A percentile compares a stretch with the other conserved stretches of the same genome.
These are phyloP conservation scores for Oryza glaberrima DNA, from an alignment of 176 grass and related monocot species.

Conservation along the genomic window DNA sequence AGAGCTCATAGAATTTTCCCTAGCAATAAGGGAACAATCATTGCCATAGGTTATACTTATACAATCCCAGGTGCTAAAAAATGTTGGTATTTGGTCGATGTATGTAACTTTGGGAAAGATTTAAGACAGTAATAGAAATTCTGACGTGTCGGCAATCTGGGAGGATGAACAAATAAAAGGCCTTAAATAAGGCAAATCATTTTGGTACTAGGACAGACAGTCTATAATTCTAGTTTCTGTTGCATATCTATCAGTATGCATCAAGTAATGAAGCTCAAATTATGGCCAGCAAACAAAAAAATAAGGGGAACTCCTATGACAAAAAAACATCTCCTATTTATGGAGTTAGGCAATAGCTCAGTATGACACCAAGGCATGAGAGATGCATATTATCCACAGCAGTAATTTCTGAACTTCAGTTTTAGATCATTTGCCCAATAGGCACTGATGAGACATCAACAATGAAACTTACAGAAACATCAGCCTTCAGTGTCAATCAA, in stretches of 20 bases:
- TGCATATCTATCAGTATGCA: slow-evolving; percentile 21
- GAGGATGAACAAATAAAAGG: slow-evolving; percentile 20
- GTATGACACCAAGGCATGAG: slow-evolving; percentile 22
- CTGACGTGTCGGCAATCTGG: background rate
- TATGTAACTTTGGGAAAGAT: background rate
- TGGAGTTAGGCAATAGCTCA: slow-evolving; percentile 34
- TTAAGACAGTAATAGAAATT: background rate
- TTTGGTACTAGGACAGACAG: slow-evolving; percentile 22
- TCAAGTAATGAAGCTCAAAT: slow-evolving; percentile 19
- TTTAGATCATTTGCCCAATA: slow-evolving; percentile 9
- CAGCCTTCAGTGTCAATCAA: background rate
- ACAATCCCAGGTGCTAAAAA: slow-evolving; percentile 19
- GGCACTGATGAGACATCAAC: slow-evolving; percentile 9
- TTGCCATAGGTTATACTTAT: slow-evolving; percentile 3
- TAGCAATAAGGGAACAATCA: slow-evolving; percentile 41
- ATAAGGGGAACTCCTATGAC: background rate
- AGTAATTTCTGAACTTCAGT: slow-evolving; percentile 28
- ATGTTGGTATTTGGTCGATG: background rate
- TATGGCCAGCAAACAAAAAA: slow-evolving; percentile 25
- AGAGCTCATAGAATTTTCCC: slow-evolving; percentile 98
- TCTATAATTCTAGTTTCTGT: slow-evolving; percentile 7
- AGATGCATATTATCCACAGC: slow-evolving; percentile 21
- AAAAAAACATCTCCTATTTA: slow-evolving; percentile 7
- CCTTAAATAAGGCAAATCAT: slow-evolving; percentile 27
- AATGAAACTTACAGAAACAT: slow-evolving; percentile 46